Evolutionary conservation across 371 early-diverging fungal genomes (phyloP), one percentile per base, ranked within the genome.

Genomic region (Nematocida displodere): DNA sequence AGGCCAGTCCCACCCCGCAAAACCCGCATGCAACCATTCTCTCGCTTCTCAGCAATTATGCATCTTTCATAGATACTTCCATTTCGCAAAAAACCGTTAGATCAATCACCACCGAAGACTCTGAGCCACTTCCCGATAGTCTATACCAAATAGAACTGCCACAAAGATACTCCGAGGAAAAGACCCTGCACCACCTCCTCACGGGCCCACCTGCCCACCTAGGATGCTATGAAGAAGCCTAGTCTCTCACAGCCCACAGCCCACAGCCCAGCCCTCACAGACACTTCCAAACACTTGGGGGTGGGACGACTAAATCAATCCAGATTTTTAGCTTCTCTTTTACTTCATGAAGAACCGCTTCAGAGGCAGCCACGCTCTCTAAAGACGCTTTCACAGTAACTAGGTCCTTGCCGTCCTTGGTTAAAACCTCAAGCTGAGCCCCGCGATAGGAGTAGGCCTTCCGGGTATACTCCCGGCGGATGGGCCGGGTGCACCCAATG

Each of bases 251-350:
- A 53, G 40, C 33, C 11, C 44, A 42, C 44, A 42, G 44, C 44
- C 11, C 11, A 42, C n/a, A 42, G 11, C 13, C n/a, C 44, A 13
- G 11, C 11, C 44, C 44, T 42, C 44, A 42, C n/a, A 65, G 5
- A 54, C 28, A 65, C 37, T 52, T 29, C 22, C 31, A 33, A 11
- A 34, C 37, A 28, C n/a, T 11, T 39, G 58, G 61, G 24, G 75
- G 62, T 0, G 75, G 75, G n/a, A 62, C 42, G 1, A 59, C 36
- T 49, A 71, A 31, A 50, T 42, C n/a, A 17, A 71, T 49, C 75
- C 75, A 71, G 13, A 62, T 1, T 3, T 24, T 59, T 62, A 71
- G 42, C 36, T 62, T 71, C 2, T 29, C 26, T 22, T 62, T 71
- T 50, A 71, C 39, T 1, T 71, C 75, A 15, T 71, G 50, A 13